A percentile compares a stretch with the other conserved stretches of the same genome.
Evolutionary conservation across 495 filamentous ascomycete species (phyloP).

Genomic region (Ramalina intermedia): DNA sequence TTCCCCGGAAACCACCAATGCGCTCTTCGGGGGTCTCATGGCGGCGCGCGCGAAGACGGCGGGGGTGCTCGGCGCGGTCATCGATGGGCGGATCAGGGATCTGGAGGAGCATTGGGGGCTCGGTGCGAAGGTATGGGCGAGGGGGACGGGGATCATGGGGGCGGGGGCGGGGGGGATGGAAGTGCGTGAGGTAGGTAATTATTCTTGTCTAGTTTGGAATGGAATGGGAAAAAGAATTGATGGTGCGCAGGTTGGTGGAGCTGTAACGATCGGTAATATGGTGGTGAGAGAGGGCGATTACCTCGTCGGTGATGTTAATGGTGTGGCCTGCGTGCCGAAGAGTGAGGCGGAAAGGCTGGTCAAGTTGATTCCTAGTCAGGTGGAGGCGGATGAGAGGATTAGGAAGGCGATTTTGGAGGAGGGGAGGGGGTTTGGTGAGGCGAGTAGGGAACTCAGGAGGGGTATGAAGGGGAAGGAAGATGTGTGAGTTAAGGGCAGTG

Average conservation of each 20-base stretch:
- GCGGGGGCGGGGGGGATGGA: constrained; percentile 31
- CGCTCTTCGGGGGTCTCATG: constrained; percentile 48
- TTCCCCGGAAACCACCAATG: constrained; percentile 31
- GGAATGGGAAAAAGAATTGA: not conserved
- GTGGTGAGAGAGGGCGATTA: constrained; percentile 41
- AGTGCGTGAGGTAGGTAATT: constrained; percentile 28
- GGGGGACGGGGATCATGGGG: constrained; percentile 34
- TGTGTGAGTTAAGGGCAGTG: not conserved
- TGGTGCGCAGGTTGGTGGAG: constrained; percentile 6
- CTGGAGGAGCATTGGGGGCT: constrained; percentile 43
- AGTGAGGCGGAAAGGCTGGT: constrained; percentile 32
- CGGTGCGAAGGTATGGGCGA: constrained; percentile 34
- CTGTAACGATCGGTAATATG: constrained; percentile 26
- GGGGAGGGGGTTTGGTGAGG: constrained; percentile 38
- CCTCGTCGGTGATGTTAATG: constrained; percentile 40
- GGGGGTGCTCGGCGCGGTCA: constrained; percentile 29
- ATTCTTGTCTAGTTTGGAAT: constrained; percentile 5
- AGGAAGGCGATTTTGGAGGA: constrained; percentile 29
- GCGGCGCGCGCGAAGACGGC: constrained; percentile 32
- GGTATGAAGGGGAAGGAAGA: not conserved
- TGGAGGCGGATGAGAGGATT: constrained; percentile 40
- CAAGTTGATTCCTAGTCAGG: constrained; percentile 32
- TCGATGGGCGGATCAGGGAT: constrained; percentile 46
- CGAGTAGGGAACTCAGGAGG: constrained; percentile 26
- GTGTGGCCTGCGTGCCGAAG: constrained; percentile 32